phyloP scores from a whole-genome alignment of 2,329 filamentous ascomycete species.

The Fusarium falciforme region DNA sequence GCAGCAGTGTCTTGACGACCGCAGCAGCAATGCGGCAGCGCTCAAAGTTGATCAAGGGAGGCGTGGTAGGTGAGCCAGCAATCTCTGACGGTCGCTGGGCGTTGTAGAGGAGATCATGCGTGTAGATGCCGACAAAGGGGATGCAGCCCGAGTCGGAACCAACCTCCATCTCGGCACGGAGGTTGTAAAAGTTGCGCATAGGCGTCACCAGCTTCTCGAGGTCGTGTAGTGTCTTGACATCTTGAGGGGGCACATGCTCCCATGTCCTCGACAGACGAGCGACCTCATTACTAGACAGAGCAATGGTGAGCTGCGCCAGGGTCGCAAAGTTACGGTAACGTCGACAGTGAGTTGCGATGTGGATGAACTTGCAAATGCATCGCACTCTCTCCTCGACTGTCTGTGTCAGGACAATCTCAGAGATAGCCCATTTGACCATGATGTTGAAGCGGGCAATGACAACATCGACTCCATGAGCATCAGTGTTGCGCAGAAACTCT shows the following conservation, averaged over 20 bases:
- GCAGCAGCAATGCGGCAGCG: constrained; percentile 79
- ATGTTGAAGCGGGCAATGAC: constrained; percentile 89
- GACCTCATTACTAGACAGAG: constrained; percentile 79
- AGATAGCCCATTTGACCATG: constrained; percentile 88
- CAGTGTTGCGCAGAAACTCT: constrained; percentile 78
- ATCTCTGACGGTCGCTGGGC: constrained; percentile 82
- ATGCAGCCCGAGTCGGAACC: constrained; percentile 79
- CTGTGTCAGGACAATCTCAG: constrained; percentile 81
- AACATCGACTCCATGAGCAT: constrained; percentile 82
- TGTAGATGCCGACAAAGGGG: constrained; percentile 86
- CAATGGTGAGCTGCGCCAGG: constrained; percentile 83
- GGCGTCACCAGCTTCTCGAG: constrained; percentile 81
- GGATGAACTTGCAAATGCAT: constrained; percentile 84
- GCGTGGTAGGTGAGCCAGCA: constrained; percentile 71
- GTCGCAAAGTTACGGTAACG: constrained; percentile 85
- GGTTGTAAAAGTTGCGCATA: constrained; percentile 79
- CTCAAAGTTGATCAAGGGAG: constrained; percentile 85
- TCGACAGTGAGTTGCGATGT: constrained; percentile 81
- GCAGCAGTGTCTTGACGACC: constrained; percentile 82
- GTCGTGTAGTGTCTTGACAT: constrained; percentile 73
- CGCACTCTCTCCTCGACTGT: constrained; percentile 77
- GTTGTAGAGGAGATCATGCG: constrained; percentile 85
- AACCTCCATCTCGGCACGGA: constrained; percentile 82
- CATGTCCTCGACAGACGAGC: constrained; percentile 76
- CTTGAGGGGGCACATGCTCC: constrained; percentile 73